These are phyloP conservation scores for Phytophthora nicotianae DNA, from an alignment of 352 stramenopile genomes.

Conservation along the genomic window DNA sequence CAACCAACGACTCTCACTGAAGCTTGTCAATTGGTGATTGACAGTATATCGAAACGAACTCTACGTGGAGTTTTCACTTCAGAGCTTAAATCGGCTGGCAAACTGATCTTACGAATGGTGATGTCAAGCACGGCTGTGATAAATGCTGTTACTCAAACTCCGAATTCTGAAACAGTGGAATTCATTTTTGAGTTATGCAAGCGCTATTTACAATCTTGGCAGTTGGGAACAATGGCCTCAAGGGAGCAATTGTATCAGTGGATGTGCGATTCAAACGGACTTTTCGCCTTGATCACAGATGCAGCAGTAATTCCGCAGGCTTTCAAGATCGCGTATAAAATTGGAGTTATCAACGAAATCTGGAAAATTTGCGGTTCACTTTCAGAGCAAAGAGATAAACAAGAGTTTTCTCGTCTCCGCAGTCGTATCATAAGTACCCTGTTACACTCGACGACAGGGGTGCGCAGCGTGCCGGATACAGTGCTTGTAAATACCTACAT, in stretches of 20 bases:
- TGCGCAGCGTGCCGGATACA: conserved; percentile 1
- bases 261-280: conserved; percentile 1
- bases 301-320: background rate
- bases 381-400: background rate
- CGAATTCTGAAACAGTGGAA: conserved; percentile 1
- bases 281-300: conserved; percentile 11
- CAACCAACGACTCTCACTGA: conserved; percentile 13
- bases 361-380: conserved; percentile 2
- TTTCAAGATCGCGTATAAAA: conserved; percentile 12
- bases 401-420: background rate
- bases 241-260: background rate
- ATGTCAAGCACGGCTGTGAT: conserved; percentile 16
- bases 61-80: background rate
- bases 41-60: conserved; percentile 21
- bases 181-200: conserved; percentile 21
- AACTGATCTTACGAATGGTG: conserved; percentile 17
- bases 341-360: conserved; percentile 21
- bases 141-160: background rate
- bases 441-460: conserved; percentile 10
- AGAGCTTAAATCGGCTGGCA: background rate
- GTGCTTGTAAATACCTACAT: conserved; percentile 1
- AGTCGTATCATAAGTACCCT: conserved; percentile 2
- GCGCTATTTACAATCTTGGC: conserved; percentile 5
- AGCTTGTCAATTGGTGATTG: conserved; percentile 30
- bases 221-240: background rate